Percentiles rank a stretch among this genome's conserved stretches.
Evolutionary conservation across 176 grass and related monocot species (phyloP).

Genomic region (Canna indica): DNA sequence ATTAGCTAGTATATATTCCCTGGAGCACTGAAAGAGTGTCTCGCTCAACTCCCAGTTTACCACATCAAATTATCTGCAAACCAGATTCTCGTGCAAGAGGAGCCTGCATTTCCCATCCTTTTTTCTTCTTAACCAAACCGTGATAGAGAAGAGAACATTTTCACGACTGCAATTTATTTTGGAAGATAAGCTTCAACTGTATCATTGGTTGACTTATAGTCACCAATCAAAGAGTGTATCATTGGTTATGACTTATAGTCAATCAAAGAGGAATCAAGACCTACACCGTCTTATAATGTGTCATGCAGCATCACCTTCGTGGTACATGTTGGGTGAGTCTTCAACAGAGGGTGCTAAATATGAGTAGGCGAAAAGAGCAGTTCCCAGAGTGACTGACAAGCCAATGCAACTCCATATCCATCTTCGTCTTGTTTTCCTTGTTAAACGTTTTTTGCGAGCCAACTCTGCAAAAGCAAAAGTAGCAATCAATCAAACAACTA

Average conservation of each 20-base stretch:
- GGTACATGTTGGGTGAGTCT: not conserved
- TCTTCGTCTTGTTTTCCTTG: not conserved
- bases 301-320: not conserved
- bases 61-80: too few relatives aligned
- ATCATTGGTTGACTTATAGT: not conserved
- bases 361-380: not conserved
- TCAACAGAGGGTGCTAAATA: not conserved
- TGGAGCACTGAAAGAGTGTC: too few relatives aligned
- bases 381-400: not conserved
- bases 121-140: too few relatives aligned
- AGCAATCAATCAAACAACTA: not conserved
- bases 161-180: too few relatives aligned
- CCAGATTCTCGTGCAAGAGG: too few relatives aligned
- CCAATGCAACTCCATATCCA: conserved; percentile 1
- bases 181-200: too few relatives aligned
- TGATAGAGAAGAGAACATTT: too few relatives aligned
- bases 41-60: too few relatives aligned
- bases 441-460: not conserved
- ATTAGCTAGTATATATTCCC: too few relatives aligned
- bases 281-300: not conserved
- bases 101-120: too few relatives aligned
- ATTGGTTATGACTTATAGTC: not conserved
- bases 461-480: not conserved
- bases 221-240: not conserved
- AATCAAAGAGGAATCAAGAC: not conserved